Percentiles rank a stretch among this genome's conserved stretches.
These are phyloP conservation scores for Rhizopogon vulgaris DNA, from an alignment of 768 basidiomycete genomes.

Conservation along the genomic window DNA sequence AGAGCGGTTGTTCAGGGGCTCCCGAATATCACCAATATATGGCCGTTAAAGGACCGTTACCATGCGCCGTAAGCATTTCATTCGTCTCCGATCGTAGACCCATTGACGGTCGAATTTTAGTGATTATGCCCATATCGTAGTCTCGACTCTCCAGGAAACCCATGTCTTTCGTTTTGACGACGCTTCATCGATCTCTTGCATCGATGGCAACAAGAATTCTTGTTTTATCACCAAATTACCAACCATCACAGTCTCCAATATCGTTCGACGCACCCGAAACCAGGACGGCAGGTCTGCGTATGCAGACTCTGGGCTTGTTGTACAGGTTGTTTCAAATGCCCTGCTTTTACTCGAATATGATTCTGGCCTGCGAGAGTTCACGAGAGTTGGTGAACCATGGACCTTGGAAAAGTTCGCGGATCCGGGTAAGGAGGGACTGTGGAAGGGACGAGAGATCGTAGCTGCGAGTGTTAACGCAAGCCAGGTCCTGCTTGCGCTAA, in stretches of 20 bases:
- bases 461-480: slow-evolving; percentile 65
- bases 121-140: slow-evolving; percentile 47
- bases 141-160: slow-evolving; percentile 53
- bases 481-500: slow-evolving; percentile 59
- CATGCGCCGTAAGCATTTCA: slow-evolving; percentile 40
- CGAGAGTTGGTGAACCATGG: slow-evolving; percentile 36
- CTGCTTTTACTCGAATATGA: slow-evolving; percentile 56
- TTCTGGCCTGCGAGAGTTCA: slow-evolving; percentile 33
- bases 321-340: slow-evolving; percentile 66
- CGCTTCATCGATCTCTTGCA: slow-evolving; percentile 11
- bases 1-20: slow-evolving; percentile 54
- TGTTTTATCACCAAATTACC: slow-evolving; percentile 44
- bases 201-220: slow-evolving; percentile 35
- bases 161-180: slow-evolving; percentile 47
- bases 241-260: slow-evolving; percentile 62
- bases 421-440: slow-evolving; percentile 9
- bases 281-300: slow-evolving; percentile 22
- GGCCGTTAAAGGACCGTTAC: slow-evolving; percentile 47
- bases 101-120: slow-evolving; percentile 25
- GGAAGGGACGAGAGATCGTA: slow-evolving; percentile 44
- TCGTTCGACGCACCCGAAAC: slow-evolving; percentile 29
- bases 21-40: slow-evolving; percentile 50
- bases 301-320: slow-evolving; percentile 45
- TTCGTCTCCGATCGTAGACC: background rate
- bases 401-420: slow-evolving; percentile 23